Conservation (phyloP, 768 basidiomycete genomes). For the Russula foetens region DNA sequence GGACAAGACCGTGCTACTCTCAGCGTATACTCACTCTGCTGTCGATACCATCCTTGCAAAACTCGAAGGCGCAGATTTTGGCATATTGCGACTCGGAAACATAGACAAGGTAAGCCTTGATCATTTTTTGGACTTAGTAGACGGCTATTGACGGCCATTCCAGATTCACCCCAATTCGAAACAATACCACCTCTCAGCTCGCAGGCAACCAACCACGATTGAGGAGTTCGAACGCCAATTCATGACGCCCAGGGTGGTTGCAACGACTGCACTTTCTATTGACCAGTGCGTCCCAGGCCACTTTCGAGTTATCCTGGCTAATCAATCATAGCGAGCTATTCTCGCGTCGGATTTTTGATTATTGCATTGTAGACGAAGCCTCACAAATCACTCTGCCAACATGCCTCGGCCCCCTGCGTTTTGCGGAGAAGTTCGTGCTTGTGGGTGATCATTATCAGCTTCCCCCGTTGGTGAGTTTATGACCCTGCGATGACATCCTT, state of each 20-base stretch:
- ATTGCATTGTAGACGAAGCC: slow-evolving; percentile 97
- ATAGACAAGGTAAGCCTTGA: slow-evolving; percentile 64
- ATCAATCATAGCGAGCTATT: slow-evolving; percentile 64
- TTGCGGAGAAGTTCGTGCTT: slow-evolving; percentile 84
- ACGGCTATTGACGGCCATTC: background rate
- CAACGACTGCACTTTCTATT: slow-evolving; percentile 89
- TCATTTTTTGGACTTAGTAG: background rate
- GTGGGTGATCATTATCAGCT: slow-evolving; percentile 98
- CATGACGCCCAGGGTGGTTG: slow-evolving; percentile 87
- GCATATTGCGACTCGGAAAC: slow-evolving; percentile 82
- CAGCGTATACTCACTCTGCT: slow-evolving; percentile 95
- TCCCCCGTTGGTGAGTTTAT: slow-evolving; percentile 68
- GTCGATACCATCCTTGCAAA: slow-evolving; percentile 96
- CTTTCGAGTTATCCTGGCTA: background rate
- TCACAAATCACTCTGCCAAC: slow-evolving; percentile 96
- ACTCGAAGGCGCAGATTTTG: slow-evolving; percentile 53
- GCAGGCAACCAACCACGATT: slow-evolving; percentile 52
- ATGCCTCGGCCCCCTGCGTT: slow-evolving; percentile 86
- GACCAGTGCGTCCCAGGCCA: slow-evolving; percentile 64
- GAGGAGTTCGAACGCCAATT: slow-evolving; percentile 77
- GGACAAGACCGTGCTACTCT: slow-evolving; percentile 83
- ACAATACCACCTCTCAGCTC: slow-evolving; percentile 57
- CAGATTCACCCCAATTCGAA: slow-evolving; percentile 81
- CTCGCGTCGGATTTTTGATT: slow-evolving; percentile 78
- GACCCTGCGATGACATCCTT: background rate